Conservation (phyloP, 305 asterid species). For the Caryopteris hybrid region DNA sequence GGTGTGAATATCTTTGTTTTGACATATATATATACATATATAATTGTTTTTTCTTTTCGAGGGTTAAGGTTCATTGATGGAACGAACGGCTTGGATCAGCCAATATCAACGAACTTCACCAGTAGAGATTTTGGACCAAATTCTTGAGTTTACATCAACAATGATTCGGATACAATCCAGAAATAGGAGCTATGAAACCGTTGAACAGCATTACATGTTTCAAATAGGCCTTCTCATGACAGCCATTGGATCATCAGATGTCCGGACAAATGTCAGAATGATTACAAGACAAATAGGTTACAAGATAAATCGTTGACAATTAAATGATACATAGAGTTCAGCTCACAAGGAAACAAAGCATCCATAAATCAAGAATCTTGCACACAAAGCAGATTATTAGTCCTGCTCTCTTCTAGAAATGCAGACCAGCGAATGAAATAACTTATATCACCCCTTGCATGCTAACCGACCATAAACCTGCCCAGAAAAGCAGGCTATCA, state of each 20-base stretch:
- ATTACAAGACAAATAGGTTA: background rate
- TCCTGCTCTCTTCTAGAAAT: slow-evolving; percentile 23
- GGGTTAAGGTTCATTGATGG: no score
- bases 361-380: slow-evolving; percentile 8
- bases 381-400: background rate
- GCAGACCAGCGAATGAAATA: slow-evolving; percentile 26
- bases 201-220: background rate
- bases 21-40: no score
- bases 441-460: slow-evolving; percentile 17
- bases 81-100: no score
- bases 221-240: background rate
- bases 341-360: background rate
- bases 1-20: no score
- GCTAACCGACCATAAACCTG: background rate
- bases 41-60: no score
- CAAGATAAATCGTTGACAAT: no score
- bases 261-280: background rate
- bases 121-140: no score
- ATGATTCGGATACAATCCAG: no score
- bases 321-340: background rate
- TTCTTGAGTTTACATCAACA: no score
- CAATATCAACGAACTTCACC: no score
- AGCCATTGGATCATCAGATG: background rate
- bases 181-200: background rate
- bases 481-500: background rate